These are phyloP conservation scores for Penicillium herquei DNA, from an alignment of 495 filamentous ascomycete species.

Conservation along the genomic window DNA sequence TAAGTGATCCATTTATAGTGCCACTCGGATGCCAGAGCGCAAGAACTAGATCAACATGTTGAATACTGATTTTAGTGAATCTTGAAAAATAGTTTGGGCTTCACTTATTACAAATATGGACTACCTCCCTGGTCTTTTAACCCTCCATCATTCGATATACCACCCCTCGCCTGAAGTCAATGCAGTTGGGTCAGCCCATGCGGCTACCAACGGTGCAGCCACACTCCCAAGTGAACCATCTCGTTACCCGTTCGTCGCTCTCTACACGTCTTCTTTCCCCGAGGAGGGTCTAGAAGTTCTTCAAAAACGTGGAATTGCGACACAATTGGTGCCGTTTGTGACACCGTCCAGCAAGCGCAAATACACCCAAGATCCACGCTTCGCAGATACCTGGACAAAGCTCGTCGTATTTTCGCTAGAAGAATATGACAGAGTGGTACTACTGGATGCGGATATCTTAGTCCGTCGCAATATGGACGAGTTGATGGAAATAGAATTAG, in stretches of 20 bases:
- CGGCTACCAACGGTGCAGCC: not conserved
- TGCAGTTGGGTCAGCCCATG: no score
- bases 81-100: slow-evolving; percentile 21
- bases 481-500: slow-evolving; percentile 71
- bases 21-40: not conserved
- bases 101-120: slow-evolving; percentile 31
- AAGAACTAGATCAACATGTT: not conserved
- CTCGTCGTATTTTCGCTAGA: slow-evolving; percentile 66
- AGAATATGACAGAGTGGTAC: slow-evolving; percentile 70
- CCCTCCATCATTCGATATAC: slow-evolving; percentile 27
- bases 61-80: slow-evolving; percentile 5
- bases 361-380: slow-evolving; percentile 60
- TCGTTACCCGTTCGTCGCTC: slow-evolving; percentile 28
- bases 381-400: slow-evolving; percentile 83
- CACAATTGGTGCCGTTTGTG: slow-evolving; percentile 18
- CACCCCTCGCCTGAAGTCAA: slow-evolving; percentile 10
- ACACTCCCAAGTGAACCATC: slow-evolving; percentile 1
- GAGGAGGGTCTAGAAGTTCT: slow-evolving; percentile 21
- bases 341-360: slow-evolving; percentile 11
- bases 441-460: slow-evolving; percentile 80
- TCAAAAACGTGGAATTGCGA: slow-evolving; percentile 18
- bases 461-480: slow-evolving; percentile 77
- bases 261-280: slow-evolving; percentile 30
- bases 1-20: not conserved
- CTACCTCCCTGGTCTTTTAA: slow-evolving; percentile 32